Conservation (phyloP, 1,139 yeast genomes). For the Blastobotrys persicus region DNA sequence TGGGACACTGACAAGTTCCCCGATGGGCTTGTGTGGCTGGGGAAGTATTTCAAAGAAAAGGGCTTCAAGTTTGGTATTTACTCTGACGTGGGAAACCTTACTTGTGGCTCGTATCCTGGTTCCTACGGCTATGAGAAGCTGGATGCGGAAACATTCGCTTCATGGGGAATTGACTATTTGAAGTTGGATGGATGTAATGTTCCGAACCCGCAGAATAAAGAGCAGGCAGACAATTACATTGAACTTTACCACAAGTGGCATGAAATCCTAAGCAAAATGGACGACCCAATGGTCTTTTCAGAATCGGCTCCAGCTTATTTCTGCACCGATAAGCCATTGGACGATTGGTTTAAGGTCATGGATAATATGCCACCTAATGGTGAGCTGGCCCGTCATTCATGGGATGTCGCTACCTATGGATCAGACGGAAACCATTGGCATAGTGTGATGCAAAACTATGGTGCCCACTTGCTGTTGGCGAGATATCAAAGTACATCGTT, state of each 20-base stretch:
- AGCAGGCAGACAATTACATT: neutral
- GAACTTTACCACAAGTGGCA: slow-evolving; percentile 12
- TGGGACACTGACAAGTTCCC: slow-evolving; percentile 26
- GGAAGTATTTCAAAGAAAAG: slow-evolving; percentile 26
- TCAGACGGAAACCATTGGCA: slow-evolving; percentile 10
- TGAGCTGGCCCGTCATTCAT: slow-evolving; percentile 12
- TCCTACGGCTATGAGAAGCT: slow-evolving; percentile 29
- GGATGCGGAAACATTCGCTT: slow-evolving; percentile 32
- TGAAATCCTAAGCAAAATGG: slow-evolving; percentile 1
- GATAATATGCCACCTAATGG: slow-evolving; percentile 12
- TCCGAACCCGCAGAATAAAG: neutral
- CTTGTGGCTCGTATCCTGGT: slow-evolving; percentile 33
- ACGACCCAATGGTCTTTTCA: slow-evolving; percentile 12
- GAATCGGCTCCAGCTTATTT: slow-evolving; percentile 15
- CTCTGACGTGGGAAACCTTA: slow-evolving; percentile 31
- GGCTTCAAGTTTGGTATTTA: slow-evolving; percentile 34
- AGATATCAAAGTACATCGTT: slow-evolving; percentile 9
- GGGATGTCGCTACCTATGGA: slow-evolving; percentile 10
- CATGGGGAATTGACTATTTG: slow-evolving; percentile 32
- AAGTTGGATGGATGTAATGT: slow-evolving; percentile 32
- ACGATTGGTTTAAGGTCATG: slow-evolving; percentile 13
- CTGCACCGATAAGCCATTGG: slow-evolving; percentile 5
- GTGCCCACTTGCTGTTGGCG: slow-evolving; percentile 8
- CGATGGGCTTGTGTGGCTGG: slow-evolving; percentile 27
- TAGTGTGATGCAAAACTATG: slow-evolving; percentile 10